phyloP scores from a whole-genome alignment of 75 land plant species.

The Selaginella moellendorffii region DNA sequence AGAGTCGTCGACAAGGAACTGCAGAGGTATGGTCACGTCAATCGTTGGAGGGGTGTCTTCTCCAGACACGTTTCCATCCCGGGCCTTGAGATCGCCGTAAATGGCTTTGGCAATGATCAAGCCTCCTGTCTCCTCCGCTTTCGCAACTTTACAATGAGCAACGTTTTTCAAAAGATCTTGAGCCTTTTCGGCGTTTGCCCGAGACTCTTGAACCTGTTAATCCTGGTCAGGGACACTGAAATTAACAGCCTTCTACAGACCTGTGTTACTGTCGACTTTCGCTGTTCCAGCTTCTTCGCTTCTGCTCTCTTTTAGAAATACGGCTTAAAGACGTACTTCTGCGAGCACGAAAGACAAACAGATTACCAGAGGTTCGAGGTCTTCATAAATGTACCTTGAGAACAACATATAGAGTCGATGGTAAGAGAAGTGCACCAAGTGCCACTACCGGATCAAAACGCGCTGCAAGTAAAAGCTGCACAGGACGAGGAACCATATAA shows the following conservation, averaged over 20 bases:
- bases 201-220: constrained; percentile 63
- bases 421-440: constrained; percentile 60
- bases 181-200: constrained; percentile 56
- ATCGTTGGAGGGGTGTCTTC: constrained; percentile 47
- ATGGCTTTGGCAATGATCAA: constrained; percentile 58
- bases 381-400: constrained; percentile 41
- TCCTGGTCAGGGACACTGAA: too few relatives aligned
- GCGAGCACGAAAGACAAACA: constrained; percentile 17
- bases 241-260: constrained; percentile 17
- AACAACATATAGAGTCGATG: constrained; percentile 59
- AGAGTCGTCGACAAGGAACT: constrained; percentile 69
- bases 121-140: constrained; percentile 50
- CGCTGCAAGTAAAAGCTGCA: constrained; percentile 57
- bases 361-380: not conserved
- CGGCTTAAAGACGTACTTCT: constrained; percentile 64
- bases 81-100: constrained; percentile 50
- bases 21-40: constrained; percentile 82
- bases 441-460: constrained; percentile 46
- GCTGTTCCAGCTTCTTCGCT: constrained; percentile 45
- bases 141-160: constrained; percentile 59
- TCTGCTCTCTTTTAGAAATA: constrained; percentile 42
- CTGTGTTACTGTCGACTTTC: constrained; percentile 38
- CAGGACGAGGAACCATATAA: constrained; percentile 7
- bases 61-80: not conserved
- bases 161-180: constrained; percentile 62